Conservation (phyloP, 768 basidiomycete genomes). For the Serendipita sp. region DNA sequence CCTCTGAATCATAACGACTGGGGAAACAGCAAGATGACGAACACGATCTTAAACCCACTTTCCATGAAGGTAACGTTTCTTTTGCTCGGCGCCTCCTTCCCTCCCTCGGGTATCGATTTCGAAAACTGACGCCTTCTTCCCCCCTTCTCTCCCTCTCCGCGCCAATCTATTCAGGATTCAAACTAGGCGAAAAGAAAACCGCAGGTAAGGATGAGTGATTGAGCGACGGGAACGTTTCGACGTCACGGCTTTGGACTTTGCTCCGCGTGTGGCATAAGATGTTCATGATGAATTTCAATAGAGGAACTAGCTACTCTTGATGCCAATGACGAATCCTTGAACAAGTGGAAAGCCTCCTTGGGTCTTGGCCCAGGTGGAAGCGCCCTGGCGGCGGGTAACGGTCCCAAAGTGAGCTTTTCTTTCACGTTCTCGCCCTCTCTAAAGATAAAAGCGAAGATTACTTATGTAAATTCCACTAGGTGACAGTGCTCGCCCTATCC, state of each 20-base stretch:
- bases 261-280: neutral
- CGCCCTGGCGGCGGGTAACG: slow-evolving; percentile 22
- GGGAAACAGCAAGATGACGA: neutral
- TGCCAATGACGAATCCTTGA: slow-evolving; percentile 80
- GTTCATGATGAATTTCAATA: neutral
- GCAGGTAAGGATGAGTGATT: neutral
- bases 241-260: neutral
- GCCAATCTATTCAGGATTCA: neutral
- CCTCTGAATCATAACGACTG: neutral
- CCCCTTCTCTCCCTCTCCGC: neutral
- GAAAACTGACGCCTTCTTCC: neutral
- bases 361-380: slow-evolving; percentile 47
- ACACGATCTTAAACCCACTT: slow-evolving; percentile 1
- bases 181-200: neutral
- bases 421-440: neutral
- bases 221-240: neutral
- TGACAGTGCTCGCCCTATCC: neutral
- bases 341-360: slow-evolving; percentile 89
- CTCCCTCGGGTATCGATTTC: neutral
- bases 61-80: neutral
- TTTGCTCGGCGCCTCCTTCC: too few species aligned
- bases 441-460: neutral
- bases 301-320: slow-evolving; percentile 80
- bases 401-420: slow-evolving; percentile 44
- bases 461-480: neutral